A percentile compares a stretch with the other conserved stretches of the same genome.
Evolutionary conservation across 495 filamentous ascomycete species (phyloP).

Genomic region (Parathielavia hyrcaniae): DNA sequence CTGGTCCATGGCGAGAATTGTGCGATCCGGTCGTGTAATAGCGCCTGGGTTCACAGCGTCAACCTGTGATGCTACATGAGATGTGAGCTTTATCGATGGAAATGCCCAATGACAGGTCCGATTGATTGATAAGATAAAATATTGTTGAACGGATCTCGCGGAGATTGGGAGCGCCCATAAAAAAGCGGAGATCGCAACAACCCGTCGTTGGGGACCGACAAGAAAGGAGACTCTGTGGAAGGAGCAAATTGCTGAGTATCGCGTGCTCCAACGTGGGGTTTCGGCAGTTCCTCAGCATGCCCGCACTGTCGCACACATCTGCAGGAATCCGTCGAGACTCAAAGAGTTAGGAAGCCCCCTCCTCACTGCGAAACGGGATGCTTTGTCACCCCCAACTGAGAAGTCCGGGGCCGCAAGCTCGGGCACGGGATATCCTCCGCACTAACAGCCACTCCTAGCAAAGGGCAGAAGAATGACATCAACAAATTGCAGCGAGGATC

Average conservation of each 20-base stretch:
- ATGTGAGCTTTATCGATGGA: slow-evolving; percentile 5
- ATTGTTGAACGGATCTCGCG: no score
- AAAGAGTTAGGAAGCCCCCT: slow-evolving; percentile 10
- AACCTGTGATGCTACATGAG: neutral
- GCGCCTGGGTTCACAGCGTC: neutral
- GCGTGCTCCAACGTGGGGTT: neutral
- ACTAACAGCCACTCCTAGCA: no score
- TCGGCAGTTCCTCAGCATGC: slow-evolving; percentile 9
- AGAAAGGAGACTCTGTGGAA: neutral
- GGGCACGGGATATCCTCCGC: neutral
- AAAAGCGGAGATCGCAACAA: neutral
- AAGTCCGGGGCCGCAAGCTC: neutral
- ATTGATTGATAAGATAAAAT: slow-evolving; percentile 13
- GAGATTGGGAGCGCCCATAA: neutral
- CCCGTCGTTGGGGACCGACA: neutral
- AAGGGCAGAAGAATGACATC: no score
- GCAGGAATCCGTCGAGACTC: neutral
- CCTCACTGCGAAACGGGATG: neutral
- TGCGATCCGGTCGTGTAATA: neutral
- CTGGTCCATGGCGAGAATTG: slow-evolving; percentile 21
- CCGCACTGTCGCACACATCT: slow-evolving; percentile 3
- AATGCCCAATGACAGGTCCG: neutral
- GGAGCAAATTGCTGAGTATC: slow-evolving; percentile 3
- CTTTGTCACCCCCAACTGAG: neutral
- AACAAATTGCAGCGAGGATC: no score